A percentile compares a stretch with the other conserved stretches of the same genome.
These are phyloP conservation scores for Arachis stenosperma DNA, from an alignment of 306 rosid genomes.

Conservation along the genomic window DNA sequence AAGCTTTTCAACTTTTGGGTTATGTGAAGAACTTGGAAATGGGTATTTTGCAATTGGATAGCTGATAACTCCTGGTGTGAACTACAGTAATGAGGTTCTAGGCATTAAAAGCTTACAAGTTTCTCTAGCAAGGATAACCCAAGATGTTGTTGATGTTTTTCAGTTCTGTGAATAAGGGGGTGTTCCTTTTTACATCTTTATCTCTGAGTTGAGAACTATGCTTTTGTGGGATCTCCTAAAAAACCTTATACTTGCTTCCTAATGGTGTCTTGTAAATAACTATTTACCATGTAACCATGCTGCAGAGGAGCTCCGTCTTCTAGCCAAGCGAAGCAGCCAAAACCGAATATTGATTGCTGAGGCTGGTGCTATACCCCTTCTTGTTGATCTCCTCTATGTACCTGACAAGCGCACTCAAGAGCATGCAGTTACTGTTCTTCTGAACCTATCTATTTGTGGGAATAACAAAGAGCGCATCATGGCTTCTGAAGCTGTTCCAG, in stretches of 20 bases:
- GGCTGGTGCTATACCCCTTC: conserved; percentile 89
- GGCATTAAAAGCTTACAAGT: background rate
- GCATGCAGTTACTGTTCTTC: conserved; percentile 88
- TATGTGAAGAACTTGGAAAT: conserved; percentile 18
- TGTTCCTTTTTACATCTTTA: conserved; percentile 4
- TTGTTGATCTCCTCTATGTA: conserved; percentile 65
- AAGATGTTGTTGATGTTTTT: background rate
- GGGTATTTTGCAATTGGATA: background rate
- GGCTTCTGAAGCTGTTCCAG: conserved; percentile 68
- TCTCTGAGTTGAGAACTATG: background rate
- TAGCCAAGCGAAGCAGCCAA: conserved; percentile 69
- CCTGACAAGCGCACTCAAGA: conserved; percentile 73
- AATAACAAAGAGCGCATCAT: conserved; percentile 71
- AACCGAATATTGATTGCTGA: conserved; percentile 80
- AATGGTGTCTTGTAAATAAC: background rate
- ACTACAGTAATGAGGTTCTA: too few species aligned
- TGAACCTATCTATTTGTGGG: conserved; percentile 75
- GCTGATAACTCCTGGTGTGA: too few species aligned
- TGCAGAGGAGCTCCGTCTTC: conserved; percentile 70
- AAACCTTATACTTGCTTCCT: conserved; percentile 18
- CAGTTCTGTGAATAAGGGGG: conserved; percentile 18
- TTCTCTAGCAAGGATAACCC: background rate
- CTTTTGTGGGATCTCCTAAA: conserved; percentile 12
- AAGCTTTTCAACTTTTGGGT: conserved; percentile 11
- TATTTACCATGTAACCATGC: conserved; percentile 16